phyloP scores from a whole-genome alignment of 257 asterid genomes.

The Solanum chaucha region DNA sequence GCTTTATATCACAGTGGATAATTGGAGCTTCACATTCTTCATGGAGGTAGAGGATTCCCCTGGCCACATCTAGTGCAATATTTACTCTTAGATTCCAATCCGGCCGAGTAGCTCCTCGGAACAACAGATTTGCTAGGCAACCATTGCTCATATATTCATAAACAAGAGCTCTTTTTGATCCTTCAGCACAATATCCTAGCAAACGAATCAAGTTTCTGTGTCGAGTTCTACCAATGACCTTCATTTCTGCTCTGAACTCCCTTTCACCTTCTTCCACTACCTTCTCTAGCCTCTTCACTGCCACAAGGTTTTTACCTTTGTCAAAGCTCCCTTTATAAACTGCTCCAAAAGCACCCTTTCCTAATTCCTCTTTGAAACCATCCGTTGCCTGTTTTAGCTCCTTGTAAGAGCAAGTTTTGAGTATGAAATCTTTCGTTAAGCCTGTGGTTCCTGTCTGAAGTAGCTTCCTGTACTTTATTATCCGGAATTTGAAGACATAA shows the following conservation, averaged over 20 bases:
- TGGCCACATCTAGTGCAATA: constrained; percentile 15
- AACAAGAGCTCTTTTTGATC: constrained; percentile 10
- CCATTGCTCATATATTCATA: constrained; percentile 23
- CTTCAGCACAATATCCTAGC: constrained; percentile 15
- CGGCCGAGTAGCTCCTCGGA: not conserved
- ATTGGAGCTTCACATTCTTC: constrained; percentile 22
- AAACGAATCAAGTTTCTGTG: constrained; percentile 17
- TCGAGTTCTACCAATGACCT: constrained; percentile 14
- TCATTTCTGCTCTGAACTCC: constrained; percentile 15
- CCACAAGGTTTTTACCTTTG: constrained; percentile 9
- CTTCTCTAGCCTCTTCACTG: constrained; percentile 17
- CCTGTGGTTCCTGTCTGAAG: constrained; percentile 5
- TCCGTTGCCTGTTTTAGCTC: constrained; percentile 11
- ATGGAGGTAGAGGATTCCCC: constrained; percentile 18
- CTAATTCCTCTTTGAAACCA: constrained; percentile 14
- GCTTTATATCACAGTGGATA: constrained; percentile 17
- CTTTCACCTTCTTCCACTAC: constrained; percentile 19
- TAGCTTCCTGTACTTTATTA: constrained; percentile 6
- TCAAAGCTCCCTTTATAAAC: constrained; percentile 13
- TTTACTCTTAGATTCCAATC: constrained; percentile 9
- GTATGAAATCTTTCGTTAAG: constrained; percentile 9
- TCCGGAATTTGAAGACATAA: constrained; percentile 2
- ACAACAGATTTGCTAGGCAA: constrained; percentile 10
- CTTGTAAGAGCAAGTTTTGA: constrained; percentile 7
- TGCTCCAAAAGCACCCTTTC: constrained; percentile 13